These are phyloP conservation scores for Fagopyrum tataricum DNA, from an alignment of 148 eudicot genomes.

Conservation along the genomic window DNA sequence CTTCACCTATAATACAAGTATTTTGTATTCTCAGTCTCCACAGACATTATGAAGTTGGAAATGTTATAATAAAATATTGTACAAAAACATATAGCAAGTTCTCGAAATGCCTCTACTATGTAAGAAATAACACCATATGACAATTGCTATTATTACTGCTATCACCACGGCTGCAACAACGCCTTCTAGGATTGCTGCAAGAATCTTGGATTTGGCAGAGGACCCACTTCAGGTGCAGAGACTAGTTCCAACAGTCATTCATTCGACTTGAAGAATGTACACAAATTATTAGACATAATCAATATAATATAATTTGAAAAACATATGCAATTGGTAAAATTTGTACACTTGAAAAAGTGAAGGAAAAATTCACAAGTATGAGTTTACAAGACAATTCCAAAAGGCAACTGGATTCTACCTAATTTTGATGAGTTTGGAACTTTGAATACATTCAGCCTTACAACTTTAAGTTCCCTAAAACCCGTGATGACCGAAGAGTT, in stretches of 20 bases:
- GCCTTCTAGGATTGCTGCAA: conserved; percentile 87
- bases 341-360: too few relatives aligned
- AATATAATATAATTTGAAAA: background rate
- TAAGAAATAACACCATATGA: conserved; percentile 54
- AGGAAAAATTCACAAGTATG: background rate
- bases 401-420: too few relatives aligned
- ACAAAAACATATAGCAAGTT: conserved; percentile 17
- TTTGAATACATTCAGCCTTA: too few relatives aligned
- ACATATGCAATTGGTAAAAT: background rate
- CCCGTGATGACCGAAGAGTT: too few relatives aligned
- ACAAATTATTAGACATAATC: background rate
- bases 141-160: conserved; percentile 31
- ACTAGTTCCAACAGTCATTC: conserved; percentile 24
- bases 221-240: conserved; percentile 41
- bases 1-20: conserved; percentile 51
- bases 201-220: conserved; percentile 65
- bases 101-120: conserved; percentile 44
- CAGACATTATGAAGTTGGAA: background rate
- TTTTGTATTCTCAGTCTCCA: background rate
- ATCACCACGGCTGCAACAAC: conserved; percentile 92
- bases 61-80: background rate
- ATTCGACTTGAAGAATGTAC: conserved; percentile 28
- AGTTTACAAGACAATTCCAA: too few relatives aligned
- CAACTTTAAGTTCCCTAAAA: too few relatives aligned
- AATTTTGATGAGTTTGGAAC: too few relatives aligned